Percentiles rank a stretch among this genome's conserved stretches.
phyloP scores from a whole-genome alignment of 257 asterid genomes.

The Gardenia jasminoides region DNA sequence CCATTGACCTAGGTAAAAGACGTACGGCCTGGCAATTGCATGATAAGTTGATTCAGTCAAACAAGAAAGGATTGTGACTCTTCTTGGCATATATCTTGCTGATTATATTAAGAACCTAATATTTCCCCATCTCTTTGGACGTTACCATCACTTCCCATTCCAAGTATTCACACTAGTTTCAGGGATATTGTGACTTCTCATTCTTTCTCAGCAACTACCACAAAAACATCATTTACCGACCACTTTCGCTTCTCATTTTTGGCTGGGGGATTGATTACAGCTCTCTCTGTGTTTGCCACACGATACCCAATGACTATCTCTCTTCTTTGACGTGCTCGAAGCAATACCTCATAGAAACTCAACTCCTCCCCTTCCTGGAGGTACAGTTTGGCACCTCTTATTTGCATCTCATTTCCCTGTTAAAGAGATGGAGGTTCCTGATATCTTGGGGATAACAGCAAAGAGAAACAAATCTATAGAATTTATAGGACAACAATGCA shows the following conservation, averaged over 20 bases:
- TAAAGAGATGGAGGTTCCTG: neutral
- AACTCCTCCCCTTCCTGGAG: constrained; percentile 62
- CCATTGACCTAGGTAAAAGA: too few relatives aligned
- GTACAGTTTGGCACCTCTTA: constrained; percentile 70
- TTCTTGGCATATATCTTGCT: neutral
- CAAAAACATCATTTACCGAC: constrained; percentile 70
- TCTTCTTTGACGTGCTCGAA: constrained; percentile 81
- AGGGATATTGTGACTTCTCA: constrained; percentile 10
- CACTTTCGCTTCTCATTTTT: constrained; percentile 59
- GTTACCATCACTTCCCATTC: neutral
- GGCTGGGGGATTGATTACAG: constrained; percentile 64
- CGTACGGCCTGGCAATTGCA: too few relatives aligned
- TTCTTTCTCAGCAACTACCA: constrained; percentile 80
- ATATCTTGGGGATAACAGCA: neutral
- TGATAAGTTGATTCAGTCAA: too few relatives aligned
- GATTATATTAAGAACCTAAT: neutral
- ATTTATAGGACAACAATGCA: neutral
- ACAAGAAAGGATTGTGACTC: neutral
- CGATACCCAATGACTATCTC: constrained; percentile 84
- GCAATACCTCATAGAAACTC: constrained; percentile 77
- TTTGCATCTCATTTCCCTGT: constrained; percentile 92
- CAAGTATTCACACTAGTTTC: too few relatives aligned
- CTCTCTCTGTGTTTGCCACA: constrained; percentile 56
- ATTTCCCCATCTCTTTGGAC: neutral
- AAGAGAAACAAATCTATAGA: neutral